A percentile compares a stretch with the other conserved stretches of the same genome.
These are phyloP conservation scores for Hibiscus tridactylites DNA, from an alignment of 345 rosid genomes.

Conservation along the genomic window DNA sequence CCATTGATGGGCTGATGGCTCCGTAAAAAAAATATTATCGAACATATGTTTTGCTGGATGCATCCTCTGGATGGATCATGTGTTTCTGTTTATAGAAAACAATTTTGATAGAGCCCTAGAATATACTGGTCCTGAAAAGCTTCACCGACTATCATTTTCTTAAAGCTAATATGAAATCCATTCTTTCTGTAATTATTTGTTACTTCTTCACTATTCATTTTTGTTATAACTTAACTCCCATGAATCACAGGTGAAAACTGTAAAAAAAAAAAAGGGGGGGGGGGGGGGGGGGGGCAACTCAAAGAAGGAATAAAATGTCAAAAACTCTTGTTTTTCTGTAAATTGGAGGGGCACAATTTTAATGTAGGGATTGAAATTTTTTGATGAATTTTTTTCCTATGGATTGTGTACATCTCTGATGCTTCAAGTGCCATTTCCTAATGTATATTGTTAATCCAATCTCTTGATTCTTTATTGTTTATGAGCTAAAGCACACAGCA, in stretches of 20 bases:
- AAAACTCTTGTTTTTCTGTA: constrained; percentile 8
- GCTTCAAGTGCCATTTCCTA: background rate
- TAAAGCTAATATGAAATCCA: constrained; percentile 10
- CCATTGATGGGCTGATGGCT: constrained; percentile 94
- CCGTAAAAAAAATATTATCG: constrained; percentile 28
- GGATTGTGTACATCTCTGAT: background rate
- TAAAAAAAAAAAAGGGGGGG: background rate
- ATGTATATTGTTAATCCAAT: background rate
- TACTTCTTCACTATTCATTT: constrained; percentile 1
- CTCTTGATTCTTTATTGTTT: too few species aligned
- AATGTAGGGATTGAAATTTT: background rate
- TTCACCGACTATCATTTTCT: constrained; percentile 7
- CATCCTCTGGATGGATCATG: background rate
- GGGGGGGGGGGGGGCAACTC: background rate
- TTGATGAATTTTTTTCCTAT: background rate
- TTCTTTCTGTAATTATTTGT: constrained; percentile 16
- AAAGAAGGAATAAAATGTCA: constrained; percentile 13
- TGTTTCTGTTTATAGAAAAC: constrained; percentile 18
- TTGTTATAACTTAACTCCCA: constrained; percentile 9
- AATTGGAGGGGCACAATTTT: background rate
- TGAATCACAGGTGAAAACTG: constrained; percentile 4
- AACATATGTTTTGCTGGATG: background rate
- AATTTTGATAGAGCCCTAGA: constrained; percentile 31
- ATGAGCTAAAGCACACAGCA: too few species aligned
- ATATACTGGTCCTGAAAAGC: constrained; percentile 19